Conservation (phyloP, 768 basidiomycete species). For the Hemileccinum rubropunctum region DNA sequence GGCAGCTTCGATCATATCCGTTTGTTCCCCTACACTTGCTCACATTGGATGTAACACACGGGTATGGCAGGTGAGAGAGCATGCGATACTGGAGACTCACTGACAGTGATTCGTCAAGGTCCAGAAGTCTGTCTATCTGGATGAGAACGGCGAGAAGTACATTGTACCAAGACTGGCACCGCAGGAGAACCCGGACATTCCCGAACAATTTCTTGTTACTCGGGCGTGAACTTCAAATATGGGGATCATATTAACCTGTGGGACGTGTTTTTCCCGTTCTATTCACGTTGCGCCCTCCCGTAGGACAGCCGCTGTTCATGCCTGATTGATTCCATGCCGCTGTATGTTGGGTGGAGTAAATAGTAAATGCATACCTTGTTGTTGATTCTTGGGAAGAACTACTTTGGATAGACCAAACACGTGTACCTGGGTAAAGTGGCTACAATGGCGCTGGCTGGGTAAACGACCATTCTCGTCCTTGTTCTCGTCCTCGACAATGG, state of each 20-base stretch:
- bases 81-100: neutral
- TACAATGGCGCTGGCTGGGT: neutral
- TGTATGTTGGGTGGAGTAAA: too few species aligned
- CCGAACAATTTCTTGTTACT: conserved; percentile 71
- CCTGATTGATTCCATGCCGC: too few species aligned
- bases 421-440: conserved; percentile 27
- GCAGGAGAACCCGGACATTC: conserved; percentile 65
- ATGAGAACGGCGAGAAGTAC: conserved; percentile 38
- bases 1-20: conserved; percentile 44
- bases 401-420: conserved; percentile 25
- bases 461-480: neutral
- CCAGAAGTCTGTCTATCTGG: conserved; percentile 35
- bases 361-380: too few species aligned
- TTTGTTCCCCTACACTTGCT: conserved; percentile 49
- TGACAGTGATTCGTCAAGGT: conserved; percentile 38
- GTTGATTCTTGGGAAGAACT: too few species aligned
- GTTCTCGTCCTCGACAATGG: conserved; percentile 22
- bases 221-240: conserved; percentile 27
- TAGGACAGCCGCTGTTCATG: too few species aligned
- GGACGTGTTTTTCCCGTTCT: too few species aligned
- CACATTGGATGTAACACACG: conserved; percentile 68
- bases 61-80: conserved; percentile 62
- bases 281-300: neutral
- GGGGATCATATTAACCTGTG: neutral
- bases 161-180: conserved; percentile 40